Conservation (phyloP, 2,329 filamentous ascomycete species). For the Endoconidiophora polonica region DNA sequence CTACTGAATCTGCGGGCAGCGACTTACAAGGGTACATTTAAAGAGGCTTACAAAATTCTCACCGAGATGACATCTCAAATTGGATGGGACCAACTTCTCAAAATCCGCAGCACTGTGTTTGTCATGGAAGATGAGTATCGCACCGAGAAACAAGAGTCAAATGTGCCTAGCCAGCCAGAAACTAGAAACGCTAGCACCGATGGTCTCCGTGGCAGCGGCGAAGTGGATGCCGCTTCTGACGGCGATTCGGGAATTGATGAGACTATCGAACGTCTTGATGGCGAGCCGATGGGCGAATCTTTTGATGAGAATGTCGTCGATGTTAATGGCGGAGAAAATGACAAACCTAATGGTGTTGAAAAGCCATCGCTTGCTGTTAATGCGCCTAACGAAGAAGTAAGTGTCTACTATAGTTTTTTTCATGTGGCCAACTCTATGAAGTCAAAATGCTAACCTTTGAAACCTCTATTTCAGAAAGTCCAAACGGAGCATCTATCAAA, state of each 20-base stretch:
- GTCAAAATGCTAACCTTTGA: neutral
- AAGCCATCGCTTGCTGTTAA: conserved; percentile 7
- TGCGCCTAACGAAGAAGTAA: conserved; percentile 2
- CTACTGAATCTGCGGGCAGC: conserved; percentile 74
- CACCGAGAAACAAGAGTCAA: conserved; percentile 57
- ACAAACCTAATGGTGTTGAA: conserved; percentile 1
- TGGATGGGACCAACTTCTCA: conserved; percentile 90
- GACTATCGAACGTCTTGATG: conserved; percentile 11
- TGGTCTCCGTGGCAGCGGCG: conserved; percentile 52
- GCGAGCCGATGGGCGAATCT: conserved; percentile 1
- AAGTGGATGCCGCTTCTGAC: conserved; percentile 47
- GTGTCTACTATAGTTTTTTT: neutral
- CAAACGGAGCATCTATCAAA: conserved; percentile 65
- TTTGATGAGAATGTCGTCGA: neutral
- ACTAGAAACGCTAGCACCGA: conserved; percentile 64
- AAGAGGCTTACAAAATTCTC: conserved; percentile 82
- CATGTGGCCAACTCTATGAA: neutral
- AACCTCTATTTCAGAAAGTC: conserved; percentile 22
- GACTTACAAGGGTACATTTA: conserved; percentile 85
- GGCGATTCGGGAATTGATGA: conserved; percentile 29
- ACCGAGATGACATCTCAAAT: conserved; percentile 95
- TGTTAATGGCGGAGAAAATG: neutral
- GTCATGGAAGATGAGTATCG: conserved; percentile 99
- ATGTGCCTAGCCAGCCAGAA: conserved; percentile 23
- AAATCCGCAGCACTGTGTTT: conserved; percentile 90